These are phyloP conservation scores for Chytridium lagenaria DNA, from an alignment of 371 early-diverging fungal genomes.

Conservation along the genomic window DNA sequence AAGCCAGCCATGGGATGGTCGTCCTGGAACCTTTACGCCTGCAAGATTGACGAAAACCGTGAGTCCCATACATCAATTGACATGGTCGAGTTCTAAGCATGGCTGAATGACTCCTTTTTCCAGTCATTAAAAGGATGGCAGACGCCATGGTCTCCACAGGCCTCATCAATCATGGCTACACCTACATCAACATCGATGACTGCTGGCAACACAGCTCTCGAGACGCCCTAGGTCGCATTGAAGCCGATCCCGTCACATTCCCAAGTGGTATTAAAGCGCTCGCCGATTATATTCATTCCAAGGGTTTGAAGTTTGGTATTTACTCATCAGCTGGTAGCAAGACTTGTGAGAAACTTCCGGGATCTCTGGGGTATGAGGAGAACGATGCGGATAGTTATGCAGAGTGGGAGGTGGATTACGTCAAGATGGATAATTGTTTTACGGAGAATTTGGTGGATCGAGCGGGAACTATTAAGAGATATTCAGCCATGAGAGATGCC, in stretches of 20 bases:
- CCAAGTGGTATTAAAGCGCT: slow-evolving; percentile 51
- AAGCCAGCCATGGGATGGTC: slow-evolving; percentile 47
- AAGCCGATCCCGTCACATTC: slow-evolving; percentile 45
- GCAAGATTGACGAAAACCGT: slow-evolving; percentile 42
- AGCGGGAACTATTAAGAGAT: slow-evolving; percentile 25
- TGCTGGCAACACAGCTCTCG: slow-evolving; percentile 53
- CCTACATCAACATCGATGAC: slow-evolving; percentile 54
- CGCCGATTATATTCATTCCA: slow-evolving; percentile 46
- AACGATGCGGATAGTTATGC: slow-evolving; percentile 53
- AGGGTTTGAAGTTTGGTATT: slow-evolving; percentile 53
- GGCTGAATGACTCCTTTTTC: neutral
- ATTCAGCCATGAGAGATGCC: slow-evolving; percentile 51
- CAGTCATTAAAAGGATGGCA: slow-evolving; percentile 5
- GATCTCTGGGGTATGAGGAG: slow-evolving; percentile 48
- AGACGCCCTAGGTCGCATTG: slow-evolving; percentile 42
- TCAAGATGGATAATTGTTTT: slow-evolving; percentile 58
- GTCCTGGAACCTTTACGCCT: slow-evolving; percentile 53
- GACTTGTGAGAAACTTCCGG: slow-evolving; percentile 58
- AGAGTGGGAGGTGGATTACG: slow-evolving; percentile 54
- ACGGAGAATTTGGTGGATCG: slow-evolving; percentile 28
- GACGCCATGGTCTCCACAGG: slow-evolving; percentile 31
- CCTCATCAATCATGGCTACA: slow-evolving; percentile 39
- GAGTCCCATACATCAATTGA: slow-evolving; percentile 26
- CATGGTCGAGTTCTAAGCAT: slow-evolving; percentile 37
- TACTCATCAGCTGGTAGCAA: slow-evolving; percentile 56